Percentiles rank a stretch among this genome's conserved stretches.
These are phyloP conservation scores for Coemansia sp. DNA, from an alignment of 192 early-diverging fungal genomes.

Conservation along the genomic window DNA sequence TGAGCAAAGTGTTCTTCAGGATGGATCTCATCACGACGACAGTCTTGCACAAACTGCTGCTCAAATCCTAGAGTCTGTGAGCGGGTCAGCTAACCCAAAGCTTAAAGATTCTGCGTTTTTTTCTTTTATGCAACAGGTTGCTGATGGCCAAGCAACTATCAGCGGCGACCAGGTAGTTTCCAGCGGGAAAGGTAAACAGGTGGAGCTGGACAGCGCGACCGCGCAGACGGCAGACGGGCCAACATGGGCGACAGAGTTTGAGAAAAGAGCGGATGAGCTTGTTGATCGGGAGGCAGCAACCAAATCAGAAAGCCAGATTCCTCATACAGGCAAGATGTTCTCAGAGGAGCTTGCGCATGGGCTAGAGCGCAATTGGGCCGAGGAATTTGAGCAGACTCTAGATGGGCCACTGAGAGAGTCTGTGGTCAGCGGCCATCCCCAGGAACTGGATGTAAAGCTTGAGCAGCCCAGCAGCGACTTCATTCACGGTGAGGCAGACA, in stretches of 20 bases:
- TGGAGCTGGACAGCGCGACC: constrained; percentile 21
- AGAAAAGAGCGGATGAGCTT: constrained; percentile 57
- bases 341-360: constrained; percentile 61
- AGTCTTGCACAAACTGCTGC: constrained; percentile 81
- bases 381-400: constrained; percentile 61
- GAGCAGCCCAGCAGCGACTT: constrained; percentile 59
- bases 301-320: constrained; percentile 23
- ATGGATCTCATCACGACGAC: constrained; percentile 29
- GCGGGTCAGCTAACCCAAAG: constrained; percentile 82
- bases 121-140: constrained; percentile 88
- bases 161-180: constrained; percentile 81
- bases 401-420: constrained; percentile 49
- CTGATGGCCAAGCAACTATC: constrained; percentile 84
- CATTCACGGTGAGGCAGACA: constrained; percentile 48
- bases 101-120: constrained; percentile 91
- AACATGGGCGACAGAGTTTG: constrained; percentile 75
- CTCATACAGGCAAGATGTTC: constrained; percentile 55
- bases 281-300: constrained; percentile 47
- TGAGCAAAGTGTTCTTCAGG: not conserved
- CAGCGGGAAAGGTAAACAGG: constrained; percentile 38
- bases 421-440: constrained; percentile 48
- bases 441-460: constrained; percentile 58
- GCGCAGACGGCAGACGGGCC: constrained; percentile 41
- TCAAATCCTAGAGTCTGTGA: constrained; percentile 75
- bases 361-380: constrained; percentile 61